Percentiles rank a stretch among this genome's conserved stretches.
These are phyloP conservation scores for Saussurea involucrata DNA, from an alignment of 129 eudicot genomes.

Conservation along the genomic window DNA sequence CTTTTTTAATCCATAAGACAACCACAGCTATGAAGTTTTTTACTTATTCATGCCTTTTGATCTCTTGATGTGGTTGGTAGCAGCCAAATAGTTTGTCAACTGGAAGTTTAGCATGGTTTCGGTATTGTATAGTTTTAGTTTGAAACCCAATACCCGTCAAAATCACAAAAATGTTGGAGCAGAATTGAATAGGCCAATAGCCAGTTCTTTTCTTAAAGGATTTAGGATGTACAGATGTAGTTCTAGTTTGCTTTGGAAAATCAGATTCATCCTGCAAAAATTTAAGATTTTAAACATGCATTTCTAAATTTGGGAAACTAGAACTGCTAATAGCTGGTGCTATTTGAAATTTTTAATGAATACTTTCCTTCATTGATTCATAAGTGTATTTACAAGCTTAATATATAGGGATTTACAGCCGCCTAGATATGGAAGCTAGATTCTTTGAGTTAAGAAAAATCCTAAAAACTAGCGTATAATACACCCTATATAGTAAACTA, in stretches of 20 bases:
- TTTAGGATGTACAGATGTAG: not conserved
- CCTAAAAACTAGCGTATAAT: not conserved
- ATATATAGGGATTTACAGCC: not conserved
- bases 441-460: not conserved
- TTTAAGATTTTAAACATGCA: not conserved
- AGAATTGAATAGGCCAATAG: not conserved
- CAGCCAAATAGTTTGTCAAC: not conserved
- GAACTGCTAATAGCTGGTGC: not conserved
- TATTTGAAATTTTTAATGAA: too few species aligned
- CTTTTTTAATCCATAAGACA: not conserved
- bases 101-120: not conserved
- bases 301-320: not conserved
- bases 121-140: not conserved
- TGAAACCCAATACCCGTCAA: not conserved
- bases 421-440: not conserved
- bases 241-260: not conserved
- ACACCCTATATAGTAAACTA: not conserved
- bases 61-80: conserved; percentile 4
- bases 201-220: not conserved
- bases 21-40: not conserved
- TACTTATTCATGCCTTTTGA: not conserved
- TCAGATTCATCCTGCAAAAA: not conserved
- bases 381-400: not conserved
- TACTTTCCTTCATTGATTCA: not conserved
- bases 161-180: not conserved